These are phyloP conservation scores for Suillus americanus DNA, from an alignment of 768 basidiomycete species.

Conservation along the genomic window DNA sequence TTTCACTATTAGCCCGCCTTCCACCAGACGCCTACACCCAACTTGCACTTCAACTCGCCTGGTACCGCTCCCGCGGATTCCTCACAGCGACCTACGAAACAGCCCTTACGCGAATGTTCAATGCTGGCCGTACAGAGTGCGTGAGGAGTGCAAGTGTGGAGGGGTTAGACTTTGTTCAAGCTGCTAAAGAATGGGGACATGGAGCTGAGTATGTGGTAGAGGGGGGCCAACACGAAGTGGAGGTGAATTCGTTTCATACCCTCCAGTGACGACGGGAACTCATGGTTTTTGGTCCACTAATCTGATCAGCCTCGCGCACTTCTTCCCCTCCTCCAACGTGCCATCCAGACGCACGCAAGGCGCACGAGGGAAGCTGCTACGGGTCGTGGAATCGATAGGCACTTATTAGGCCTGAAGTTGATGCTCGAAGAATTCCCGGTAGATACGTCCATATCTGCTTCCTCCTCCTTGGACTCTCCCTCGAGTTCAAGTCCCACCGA, in stretches of 20 bases:
- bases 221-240: not conserved
- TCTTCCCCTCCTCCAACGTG: conserved; percentile 57
- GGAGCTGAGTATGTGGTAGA: not conserved
- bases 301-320: conserved; percentile 24
- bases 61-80: conserved; percentile 72
- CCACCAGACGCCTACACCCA: conserved; percentile 87
- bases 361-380: conserved; percentile 77
- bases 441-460: not conserved
- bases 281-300: conserved; percentile 6
- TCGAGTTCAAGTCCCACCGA: conserved; percentile 23
- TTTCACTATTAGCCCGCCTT: conserved; percentile 40
- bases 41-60: conserved; percentile 89
- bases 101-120: conserved; percentile 82
- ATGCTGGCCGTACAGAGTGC: conserved; percentile 84
- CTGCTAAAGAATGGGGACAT: conserved; percentile 16
- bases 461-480: not conserved
- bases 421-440: conserved; percentile 42
- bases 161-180: conserved; percentile 38
- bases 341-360: conserved; percentile 66
- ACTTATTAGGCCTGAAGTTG: conserved; percentile 80
- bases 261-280: not conserved
- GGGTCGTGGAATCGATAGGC: conserved; percentile 86
- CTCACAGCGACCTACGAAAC: conserved; percentile 95
- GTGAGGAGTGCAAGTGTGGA: conserved; percentile 69
- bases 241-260: not conserved